A percentile compares a stretch with the other conserved stretches of the same genome.
Evolutionary conservation across 164 flowering plant species (phyloP).

Genomic region (Stephania yunnanensis): DNA sequence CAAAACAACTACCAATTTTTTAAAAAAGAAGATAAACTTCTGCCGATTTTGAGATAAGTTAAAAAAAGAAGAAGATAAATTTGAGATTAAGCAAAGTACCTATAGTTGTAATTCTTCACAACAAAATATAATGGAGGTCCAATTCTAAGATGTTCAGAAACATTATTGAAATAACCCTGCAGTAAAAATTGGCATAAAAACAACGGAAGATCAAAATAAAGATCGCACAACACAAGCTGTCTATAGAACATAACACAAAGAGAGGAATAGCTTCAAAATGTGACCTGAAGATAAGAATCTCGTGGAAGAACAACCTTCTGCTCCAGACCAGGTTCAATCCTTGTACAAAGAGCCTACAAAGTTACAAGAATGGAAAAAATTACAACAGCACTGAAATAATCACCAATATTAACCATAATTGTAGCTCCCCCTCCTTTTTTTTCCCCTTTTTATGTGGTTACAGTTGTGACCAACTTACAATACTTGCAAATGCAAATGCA

Average conservation of each 20-base stretch:
- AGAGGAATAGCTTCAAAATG: background rate
- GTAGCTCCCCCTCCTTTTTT: too few relatives aligned
- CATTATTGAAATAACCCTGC: conserved; percentile 86
- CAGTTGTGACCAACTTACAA: conserved; percentile 50
- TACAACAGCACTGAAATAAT: background rate
- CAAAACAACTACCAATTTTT: background rate
- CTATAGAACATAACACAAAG: background rate
- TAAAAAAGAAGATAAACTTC: background rate
- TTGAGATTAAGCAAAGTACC: conserved; percentile 37
- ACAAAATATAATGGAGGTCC: conserved; percentile 97
- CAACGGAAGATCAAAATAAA: background rate
- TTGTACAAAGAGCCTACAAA: conserved; percentile 74
- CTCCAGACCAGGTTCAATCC: conserved; percentile 92
- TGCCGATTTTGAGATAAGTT: background rate
- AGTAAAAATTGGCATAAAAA: conserved; percentile 8
- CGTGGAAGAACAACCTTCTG: conserved; percentile 93
- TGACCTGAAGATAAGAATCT: conserved; percentile 97
- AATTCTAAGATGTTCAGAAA: conserved; percentile 80
- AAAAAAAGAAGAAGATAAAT: background rate
- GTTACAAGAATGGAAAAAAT: conserved; percentile 12
- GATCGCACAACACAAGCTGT: background rate
- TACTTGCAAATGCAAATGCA: conserved; percentile 78
- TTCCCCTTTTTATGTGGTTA: background rate
- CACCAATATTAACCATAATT: background rate
- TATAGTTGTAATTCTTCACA: conserved; percentile 86